These are phyloP conservation scores for Starmerella potacharoeniae DNA, from an alignment of 805 yeast genomes.

Conservation along the genomic window DNA sequence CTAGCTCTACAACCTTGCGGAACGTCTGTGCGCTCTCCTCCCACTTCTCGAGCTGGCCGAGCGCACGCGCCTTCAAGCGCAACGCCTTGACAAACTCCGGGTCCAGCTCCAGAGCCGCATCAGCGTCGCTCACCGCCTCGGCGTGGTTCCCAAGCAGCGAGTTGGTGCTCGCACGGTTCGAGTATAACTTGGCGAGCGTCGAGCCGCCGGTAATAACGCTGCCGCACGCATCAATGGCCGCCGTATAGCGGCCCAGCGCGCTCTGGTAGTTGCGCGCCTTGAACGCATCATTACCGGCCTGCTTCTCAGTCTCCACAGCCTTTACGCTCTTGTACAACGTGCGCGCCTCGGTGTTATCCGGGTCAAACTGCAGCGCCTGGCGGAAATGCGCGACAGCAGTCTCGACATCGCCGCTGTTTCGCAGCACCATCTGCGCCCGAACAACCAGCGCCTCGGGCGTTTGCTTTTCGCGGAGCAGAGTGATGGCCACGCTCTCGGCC, in stretches of 20 bases:
- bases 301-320: slow-evolving; percentile 28
- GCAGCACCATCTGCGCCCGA: slow-evolving; percentile 30
- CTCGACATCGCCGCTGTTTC: slow-evolving; percentile 31
- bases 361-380: slow-evolving; percentile 34
- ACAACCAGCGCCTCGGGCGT: slow-evolving; percentile 33
- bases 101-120: slow-evolving; percentile 55
- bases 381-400: slow-evolving; percentile 31
- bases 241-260: slow-evolving; percentile 62
- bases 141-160: slow-evolving; percentile 69
- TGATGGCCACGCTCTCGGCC: slow-evolving; percentile 31
- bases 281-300: slow-evolving; percentile 59
- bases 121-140: slow-evolving; percentile 65
- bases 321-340: slow-evolving; percentile 25
- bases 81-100: slow-evolving; percentile 55
- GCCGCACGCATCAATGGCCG: slow-evolving; percentile 61
- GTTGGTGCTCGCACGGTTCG: slow-evolving; percentile 84
- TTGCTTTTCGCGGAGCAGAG: slow-evolving; percentile 29
- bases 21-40: slow-evolving; percentile 32
- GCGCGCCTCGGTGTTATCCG: slow-evolving; percentile 31
- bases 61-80: slow-evolving; percentile 32
- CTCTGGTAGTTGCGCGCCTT: slow-evolving; percentile 50
- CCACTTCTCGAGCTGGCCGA: slow-evolving; percentile 32
- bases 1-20: slow-evolving; percentile 30
- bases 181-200: slow-evolving; percentile 36
- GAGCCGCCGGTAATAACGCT: slow-evolving; percentile 33